Base-by-base conservation (phyloP, 495 filamentous ascomycete species). In the Achaetomiella virescens region DNA sequence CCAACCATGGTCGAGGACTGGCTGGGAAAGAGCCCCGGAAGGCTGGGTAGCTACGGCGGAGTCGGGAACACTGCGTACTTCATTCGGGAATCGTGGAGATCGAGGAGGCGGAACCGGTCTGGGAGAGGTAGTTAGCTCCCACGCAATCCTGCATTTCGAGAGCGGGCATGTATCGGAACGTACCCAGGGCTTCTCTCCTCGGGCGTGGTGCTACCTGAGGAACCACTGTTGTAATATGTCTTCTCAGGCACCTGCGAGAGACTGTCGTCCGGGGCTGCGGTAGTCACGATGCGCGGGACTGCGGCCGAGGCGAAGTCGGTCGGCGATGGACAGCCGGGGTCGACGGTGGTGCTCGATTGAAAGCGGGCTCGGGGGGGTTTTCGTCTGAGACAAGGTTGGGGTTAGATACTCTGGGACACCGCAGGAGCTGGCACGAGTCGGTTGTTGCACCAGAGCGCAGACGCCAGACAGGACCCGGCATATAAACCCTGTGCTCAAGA, bases 281-380 rank as follows among this genome's bases (percentile, higher is more conserved):
- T 68, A 36, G 71, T 71, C 38, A 74, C 63, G 56, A 74, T 72
- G 48, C 63, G 68, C 25, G 68, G 68, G 21, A 72, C 63, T 43
- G 63, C 48, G 44, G 64, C 57, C n/a, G 67, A 65, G 15, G 69
- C 58, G 52, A 70, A 72, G 54, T 58, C 63, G 35, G 72, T 62
- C 47, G 58, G 62, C 40, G 69, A 70, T 62, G 73, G 69, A 63
- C 70, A 70, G 51, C 27, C 27, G 67, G 69, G 60, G 69, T 75
- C 47, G 73, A 69, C 49, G 73, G 70, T 47, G 68, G 70, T 59
- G 72, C 71, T 52, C 65, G 61, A 42, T 73, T 35, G 69, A 72
- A 52, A 72, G 58, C 50, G 75, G 73, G 61, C 72, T 77, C 48
- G 72, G 72, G 61, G 67, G 36, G 69, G 68, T 63, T 60, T 65